A percentile compares a stretch with the other conserved stretches of the same genome.
phyloP scores from a whole-genome alignment of 2,329 filamentous ascomycete genomes.

The Coniochaeta prunicola region DNA sequence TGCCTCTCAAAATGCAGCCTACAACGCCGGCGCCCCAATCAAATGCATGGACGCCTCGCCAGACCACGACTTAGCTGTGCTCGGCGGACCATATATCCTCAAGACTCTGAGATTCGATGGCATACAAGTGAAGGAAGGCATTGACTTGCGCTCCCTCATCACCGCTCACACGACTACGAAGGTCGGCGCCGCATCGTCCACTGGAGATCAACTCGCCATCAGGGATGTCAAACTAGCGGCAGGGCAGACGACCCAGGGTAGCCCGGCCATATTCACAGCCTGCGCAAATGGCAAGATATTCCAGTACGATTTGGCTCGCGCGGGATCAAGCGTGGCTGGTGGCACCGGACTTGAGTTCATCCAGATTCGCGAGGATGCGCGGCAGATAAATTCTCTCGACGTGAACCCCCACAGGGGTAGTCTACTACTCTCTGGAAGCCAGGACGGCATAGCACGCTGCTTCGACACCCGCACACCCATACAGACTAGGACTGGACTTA shows the following conservation, averaged over 20 bases:
- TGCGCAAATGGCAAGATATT: constrained; percentile 59
- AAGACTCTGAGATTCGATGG: constrained; percentile 53
- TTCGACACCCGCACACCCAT: constrained; percentile 49
- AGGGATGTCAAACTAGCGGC: constrained; percentile 52
- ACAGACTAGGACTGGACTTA: constrained; percentile 40
- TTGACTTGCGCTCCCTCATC: constrained; percentile 52
- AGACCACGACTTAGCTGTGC: constrained; percentile 46
- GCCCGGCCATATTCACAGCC: constrained; percentile 52
- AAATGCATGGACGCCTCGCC: constrained; percentile 45
- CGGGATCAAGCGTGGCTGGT: constrained; percentile 32
- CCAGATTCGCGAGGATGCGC: constrained; percentile 52
- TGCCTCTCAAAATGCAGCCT: constrained; percentile 48
- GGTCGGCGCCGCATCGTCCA: constrained; percentile 27
- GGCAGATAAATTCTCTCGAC: constrained; percentile 57
- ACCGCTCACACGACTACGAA: constrained; percentile 38
- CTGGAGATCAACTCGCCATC: constrained; percentile 54
- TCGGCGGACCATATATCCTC: constrained; percentile 53
- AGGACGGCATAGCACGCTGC: constrained; percentile 55
- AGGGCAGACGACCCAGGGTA: constrained; percentile 33
- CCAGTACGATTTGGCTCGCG: constrained; percentile 50
- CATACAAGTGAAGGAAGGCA: constrained; percentile 43
- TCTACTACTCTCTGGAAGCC: constrained; percentile 54
- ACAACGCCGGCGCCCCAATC: constrained; percentile 45
- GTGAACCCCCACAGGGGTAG: constrained; percentile 53
- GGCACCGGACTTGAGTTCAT: constrained; percentile 44